Conservation (phyloP, 2,329 filamentous ascomycete species). For the Hypoxylon sp. region DNA sequence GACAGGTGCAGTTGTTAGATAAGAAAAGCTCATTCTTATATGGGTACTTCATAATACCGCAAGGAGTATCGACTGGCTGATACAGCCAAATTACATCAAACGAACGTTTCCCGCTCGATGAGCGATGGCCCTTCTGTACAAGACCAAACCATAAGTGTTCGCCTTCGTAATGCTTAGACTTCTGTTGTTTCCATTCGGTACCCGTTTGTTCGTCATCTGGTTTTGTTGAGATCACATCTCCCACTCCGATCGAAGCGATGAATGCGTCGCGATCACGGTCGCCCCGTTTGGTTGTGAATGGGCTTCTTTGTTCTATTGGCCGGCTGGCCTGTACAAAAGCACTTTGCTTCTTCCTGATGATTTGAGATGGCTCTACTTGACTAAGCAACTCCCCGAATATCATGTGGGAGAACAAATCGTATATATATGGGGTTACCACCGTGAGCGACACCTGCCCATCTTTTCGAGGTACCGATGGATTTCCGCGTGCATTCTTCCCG, state of each 20-base stretch:
- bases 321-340: conserved; percentile 47
- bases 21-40: conserved; percentile 82
- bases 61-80: conserved; percentile 77
- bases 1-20: conserved; percentile 82
- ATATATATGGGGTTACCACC: conserved; percentile 78
- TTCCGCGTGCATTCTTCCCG: neutral
- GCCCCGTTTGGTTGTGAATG: conserved; percentile 18
- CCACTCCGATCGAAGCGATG: conserved; percentile 58
- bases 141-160: conserved; percentile 78
- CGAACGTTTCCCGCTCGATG: conserved; percentile 55
- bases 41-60: conserved; percentile 77
- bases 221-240: conserved; percentile 66
- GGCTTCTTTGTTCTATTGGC: conserved; percentile 12
- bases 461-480: conserved; percentile 1
- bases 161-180: conserved; percentile 59
- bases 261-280: conserved; percentile 40
- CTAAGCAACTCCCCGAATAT: conserved; percentile 70
- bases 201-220: conserved; percentile 63
- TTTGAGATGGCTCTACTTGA: conserved; percentile 50
- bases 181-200: conserved; percentile 70
- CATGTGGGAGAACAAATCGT: conserved; percentile 74
- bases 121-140: conserved; percentile 70
- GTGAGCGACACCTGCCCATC: conserved; percentile 60
- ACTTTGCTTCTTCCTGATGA: conserved; percentile 52
- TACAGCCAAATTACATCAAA: conserved; percentile 84